These are phyloP conservation scores for Clitopilus passeckerianus DNA, from an alignment of 768 basidiomycete genomes.

Conservation along the genomic window DNA sequence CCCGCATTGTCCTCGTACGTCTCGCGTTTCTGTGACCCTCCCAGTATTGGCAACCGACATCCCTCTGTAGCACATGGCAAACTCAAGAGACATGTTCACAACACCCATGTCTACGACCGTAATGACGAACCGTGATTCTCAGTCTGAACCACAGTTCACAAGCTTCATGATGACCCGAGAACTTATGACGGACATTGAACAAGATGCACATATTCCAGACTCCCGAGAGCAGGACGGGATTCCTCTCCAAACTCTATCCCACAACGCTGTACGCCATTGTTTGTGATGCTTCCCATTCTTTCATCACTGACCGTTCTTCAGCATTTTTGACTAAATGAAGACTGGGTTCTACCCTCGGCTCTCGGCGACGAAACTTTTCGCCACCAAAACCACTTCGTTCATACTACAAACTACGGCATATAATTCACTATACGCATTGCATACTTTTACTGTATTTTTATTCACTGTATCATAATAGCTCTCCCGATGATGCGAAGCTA, in stretches of 20 bases:
- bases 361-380: too few species aligned
- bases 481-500: too few species aligned
- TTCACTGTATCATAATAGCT: too few species aligned
- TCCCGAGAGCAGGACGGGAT: background rate
- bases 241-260: background rate
- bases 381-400: too few species aligned
- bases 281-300: background rate
- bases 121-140: background rate
- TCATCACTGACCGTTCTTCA: too few species aligned
- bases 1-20: background rate
- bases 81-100: background rate
- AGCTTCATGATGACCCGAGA: background rate
- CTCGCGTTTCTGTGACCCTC: background rate
- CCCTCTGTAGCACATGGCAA: background rate
- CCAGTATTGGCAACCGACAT: background rate
- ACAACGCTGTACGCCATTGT: background rate
- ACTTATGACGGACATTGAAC: background rate
- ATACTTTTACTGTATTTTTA: too few species aligned
- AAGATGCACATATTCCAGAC: background rate
- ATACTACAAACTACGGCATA: too few species aligned
- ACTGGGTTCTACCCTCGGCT: too few species aligned
- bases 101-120: background rate
- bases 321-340: background rate
- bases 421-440: too few species aligned
- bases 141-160: background rate